Evolutionary conservation across 1,139 yeast genomes (phyloP).

Genomic region (Diutina rugosa): DNA sequence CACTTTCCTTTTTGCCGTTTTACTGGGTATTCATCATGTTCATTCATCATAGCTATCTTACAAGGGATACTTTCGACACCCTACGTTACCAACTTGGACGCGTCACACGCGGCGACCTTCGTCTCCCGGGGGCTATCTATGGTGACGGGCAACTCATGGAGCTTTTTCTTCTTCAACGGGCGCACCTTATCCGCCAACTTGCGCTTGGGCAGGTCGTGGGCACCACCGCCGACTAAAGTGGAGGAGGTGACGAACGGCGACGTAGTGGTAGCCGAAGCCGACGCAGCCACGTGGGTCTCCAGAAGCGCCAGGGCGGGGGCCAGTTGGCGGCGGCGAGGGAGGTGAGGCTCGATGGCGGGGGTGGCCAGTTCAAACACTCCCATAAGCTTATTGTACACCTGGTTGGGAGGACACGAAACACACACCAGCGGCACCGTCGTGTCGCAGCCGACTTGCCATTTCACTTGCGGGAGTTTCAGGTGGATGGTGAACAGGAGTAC

Average conservation of each 20-base stretch:
- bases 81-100: too few species aligned
- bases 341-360: not conserved
- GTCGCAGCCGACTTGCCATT: not conserved
- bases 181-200: not conserved
- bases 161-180: not conserved
- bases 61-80: not conserved
- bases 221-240: not conserved
- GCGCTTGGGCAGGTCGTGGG: not conserved
- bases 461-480: not conserved
- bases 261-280: not conserved
- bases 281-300: not conserved
- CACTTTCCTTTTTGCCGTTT: slow-evolving; percentile 5
- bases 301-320: not conserved
- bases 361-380: not conserved
- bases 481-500: not conserved
- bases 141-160: not conserved
- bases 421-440: not conserved
- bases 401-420: not conserved
- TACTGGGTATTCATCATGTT: not conserved
- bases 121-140: not conserved
- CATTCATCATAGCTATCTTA: not conserved
- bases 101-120: too few species aligned
- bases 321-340: not conserved
- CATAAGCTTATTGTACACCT: not conserved
- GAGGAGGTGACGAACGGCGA: not conserved